These are phyloP conservation scores for Mycena floridula DNA, from an alignment of 768 basidiomycete genomes.

Conservation along the genomic window DNA sequence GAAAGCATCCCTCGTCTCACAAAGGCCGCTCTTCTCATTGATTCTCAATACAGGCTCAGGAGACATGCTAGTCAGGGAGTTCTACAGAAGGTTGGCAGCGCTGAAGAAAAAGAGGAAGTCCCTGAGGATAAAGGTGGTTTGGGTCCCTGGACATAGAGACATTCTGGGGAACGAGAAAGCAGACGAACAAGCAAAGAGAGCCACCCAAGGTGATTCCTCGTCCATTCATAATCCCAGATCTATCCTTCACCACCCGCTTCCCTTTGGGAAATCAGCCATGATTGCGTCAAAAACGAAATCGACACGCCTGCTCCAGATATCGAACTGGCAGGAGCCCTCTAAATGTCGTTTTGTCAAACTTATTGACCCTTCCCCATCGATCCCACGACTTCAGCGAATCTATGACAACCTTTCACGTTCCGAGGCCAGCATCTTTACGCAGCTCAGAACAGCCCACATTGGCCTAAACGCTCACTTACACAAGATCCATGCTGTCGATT, in stretches of 20 bases:
- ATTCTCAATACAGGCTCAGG: background rate
- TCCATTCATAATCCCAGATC: background rate
- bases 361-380: background rate
- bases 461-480: slow-evolving; percentile 3
- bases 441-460: slow-evolving; percentile 2
- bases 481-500: background rate
- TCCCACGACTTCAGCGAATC: background rate
- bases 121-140: background rate
- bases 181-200: background rate
- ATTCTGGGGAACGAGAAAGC: background rate
- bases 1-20: background rate
- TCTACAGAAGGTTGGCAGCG: background rate
- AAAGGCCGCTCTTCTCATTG: background rate
- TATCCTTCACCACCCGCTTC: background rate
- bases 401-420: background rate
- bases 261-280: background rate
- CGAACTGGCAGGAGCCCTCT: background rate
- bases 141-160: background rate
- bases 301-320: background rate
- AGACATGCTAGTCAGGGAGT: background rate
- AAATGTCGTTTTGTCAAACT: background rate
- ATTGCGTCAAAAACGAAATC: background rate
- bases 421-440: slow-evolving; percentile 1
- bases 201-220: background rate
- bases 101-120: background rate